Base-by-base conservation (phyloP, 2,329 filamentous ascomycete species). In the Mollisiaceae sp. region DNA sequence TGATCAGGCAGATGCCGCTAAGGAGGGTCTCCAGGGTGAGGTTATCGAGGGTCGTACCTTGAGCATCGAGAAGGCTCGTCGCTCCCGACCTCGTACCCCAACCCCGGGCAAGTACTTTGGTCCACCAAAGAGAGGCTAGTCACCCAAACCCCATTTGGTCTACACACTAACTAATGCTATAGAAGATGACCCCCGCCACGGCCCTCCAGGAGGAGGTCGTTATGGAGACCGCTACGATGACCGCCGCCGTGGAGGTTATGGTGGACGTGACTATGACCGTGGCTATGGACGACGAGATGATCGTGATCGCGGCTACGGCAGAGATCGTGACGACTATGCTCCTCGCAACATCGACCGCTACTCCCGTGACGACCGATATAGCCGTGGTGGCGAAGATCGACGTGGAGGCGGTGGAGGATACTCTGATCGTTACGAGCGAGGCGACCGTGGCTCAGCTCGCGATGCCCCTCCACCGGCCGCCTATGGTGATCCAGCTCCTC, bases 41-140 rank as follows among this genome's bases (percentile, higher is more conserved):
- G 88, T 93, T 72, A 93, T 97, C 71, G 94, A 99, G 77, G 95
- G 95, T 67, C 91, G 95, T 74, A 97, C 94, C 68, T 82, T 99
- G 75, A 97, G 94, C 86, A 98, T 99, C 72, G 95, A 99, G 85
- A 99, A 98, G 86, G 95, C 95, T 75, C 93, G 95, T 75, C 93
- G 95, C 79, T 92, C 92, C 77, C 91, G 93, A 72, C 95, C 95
- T 74, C 92, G 95, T 76, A 98, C 94, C 65, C 95, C 95, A 41
- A 99, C 95, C 64, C 95, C 95, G 58, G 95, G 95, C 82, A 98
- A 98, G 83, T 99, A 99, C 86, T 98, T 97, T 77, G 95, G 95
- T 60, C 95, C 95, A 68, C 95, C 95, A 70, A 99, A 99, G 89
- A 88, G 95, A 85, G 94, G 94, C 95, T 83, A 83, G 91, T 82